These are phyloP conservation scores for Ascoidea rubescens DNA, from an alignment of 805 yeast genomes.

Conservation along the genomic window DNA sequence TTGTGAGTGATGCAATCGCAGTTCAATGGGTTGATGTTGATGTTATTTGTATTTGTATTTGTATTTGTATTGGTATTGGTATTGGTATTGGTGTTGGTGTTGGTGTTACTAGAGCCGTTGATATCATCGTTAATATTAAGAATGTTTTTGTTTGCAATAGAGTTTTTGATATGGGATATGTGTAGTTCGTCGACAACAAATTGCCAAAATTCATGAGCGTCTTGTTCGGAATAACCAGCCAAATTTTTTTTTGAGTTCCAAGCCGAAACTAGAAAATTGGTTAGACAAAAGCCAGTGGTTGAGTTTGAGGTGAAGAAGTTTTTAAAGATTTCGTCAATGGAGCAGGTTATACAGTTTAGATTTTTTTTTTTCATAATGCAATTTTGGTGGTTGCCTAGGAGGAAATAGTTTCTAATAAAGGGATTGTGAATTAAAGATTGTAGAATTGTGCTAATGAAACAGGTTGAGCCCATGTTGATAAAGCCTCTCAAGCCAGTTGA, in stretches of 20 bases:
- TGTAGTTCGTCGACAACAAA: constrained; percentile 81
- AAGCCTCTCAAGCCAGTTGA: constrained; percentile 78
- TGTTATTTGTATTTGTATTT: constrained; percentile 8
- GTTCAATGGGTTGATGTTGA: constrained; percentile 4
- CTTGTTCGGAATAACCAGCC: constrained; percentile 96
- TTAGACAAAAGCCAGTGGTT: constrained; percentile 66
- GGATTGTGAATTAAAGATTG: constrained; percentile 91
- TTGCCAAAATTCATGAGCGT: constrained; percentile 97
- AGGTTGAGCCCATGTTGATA: constrained; percentile 91
- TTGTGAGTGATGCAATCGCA: constrained; percentile 78
- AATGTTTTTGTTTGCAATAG: no score
- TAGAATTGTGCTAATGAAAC: constrained; percentile 88
- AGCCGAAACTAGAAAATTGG: constrained; percentile 67
- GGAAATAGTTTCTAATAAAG: constrained; percentile 59
- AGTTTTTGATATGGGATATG: constrained; percentile 19
- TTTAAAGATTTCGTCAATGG: constrained; percentile 64
- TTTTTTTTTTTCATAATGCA: constrained; percentile 25
- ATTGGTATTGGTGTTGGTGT: no score
- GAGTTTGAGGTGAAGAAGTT: constrained; percentile 55
- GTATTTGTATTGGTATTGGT: constrained; percentile 16
- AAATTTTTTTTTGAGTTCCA: constrained; percentile 76
- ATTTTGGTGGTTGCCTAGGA: constrained; percentile 58
- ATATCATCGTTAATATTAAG: neutral
- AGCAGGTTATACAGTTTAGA: constrained; percentile 61
- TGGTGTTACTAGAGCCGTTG: neutral